Percentiles rank a stretch among this genome's conserved stretches.
phyloP scores from a whole-genome alignment of 495 filamentous ascomycete genomes.

The Penicillium fimorum region DNA sequence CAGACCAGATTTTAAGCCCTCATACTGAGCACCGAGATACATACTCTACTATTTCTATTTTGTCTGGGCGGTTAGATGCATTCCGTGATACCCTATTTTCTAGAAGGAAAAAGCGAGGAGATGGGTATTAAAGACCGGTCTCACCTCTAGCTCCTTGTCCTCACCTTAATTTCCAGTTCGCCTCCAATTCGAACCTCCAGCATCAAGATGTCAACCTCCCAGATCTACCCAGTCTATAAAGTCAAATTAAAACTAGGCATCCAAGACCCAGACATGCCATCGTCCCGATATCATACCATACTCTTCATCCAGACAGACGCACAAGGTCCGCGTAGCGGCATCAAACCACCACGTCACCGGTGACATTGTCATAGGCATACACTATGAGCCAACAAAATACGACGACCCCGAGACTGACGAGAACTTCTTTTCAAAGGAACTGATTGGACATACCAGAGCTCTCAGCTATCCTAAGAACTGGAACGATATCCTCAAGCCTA shows the following conservation, averaged over 20 bases:
- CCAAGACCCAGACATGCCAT: conserved; percentile 27
- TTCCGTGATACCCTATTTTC: conserved; percentile 1
- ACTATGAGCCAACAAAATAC: conserved; percentile 13
- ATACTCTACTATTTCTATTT: not conserved
- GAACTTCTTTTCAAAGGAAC: conserved; percentile 18
- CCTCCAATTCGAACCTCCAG: not conserved
- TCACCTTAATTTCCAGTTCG: not conserved
- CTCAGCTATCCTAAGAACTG: conserved; percentile 14
- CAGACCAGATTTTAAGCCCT: not conserved
- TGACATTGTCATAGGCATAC: conserved; percentile 32
- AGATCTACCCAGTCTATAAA: conserved; percentile 24
- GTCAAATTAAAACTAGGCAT: conserved; percentile 20
- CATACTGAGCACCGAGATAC: not conserved
- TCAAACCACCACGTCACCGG: conserved; percentile 32
- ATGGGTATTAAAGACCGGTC: not conserved
- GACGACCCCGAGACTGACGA: conserved; percentile 16
- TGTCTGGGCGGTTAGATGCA: not conserved
- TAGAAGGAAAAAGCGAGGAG: not conserved
- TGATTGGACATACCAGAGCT: conserved; percentile 18
- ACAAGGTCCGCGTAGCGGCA: conserved; percentile 17
- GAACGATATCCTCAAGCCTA: conserved; percentile 1
- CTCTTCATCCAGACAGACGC: conserved; percentile 30
- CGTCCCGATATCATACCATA: conserved; percentile 25
- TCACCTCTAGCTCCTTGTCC: not conserved
- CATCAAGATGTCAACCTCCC: conserved; percentile 4